Base-by-base conservation (phyloP, 2,329 filamentous ascomycete species). In the Xylaria sp. region DNA sequence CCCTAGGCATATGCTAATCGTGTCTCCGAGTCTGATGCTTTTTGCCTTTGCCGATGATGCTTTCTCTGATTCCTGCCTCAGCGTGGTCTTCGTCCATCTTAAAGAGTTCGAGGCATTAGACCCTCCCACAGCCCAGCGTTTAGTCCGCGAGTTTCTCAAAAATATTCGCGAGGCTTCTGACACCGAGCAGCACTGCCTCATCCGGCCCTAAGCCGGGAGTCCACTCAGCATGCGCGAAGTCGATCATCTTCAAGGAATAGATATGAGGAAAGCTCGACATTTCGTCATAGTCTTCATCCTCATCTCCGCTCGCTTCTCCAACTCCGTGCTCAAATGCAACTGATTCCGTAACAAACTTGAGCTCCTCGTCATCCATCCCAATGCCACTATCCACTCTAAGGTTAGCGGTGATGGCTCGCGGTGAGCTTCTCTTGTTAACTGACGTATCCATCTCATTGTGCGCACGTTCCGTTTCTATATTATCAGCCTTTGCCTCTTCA, bases 181-280 rank as follows among this genome's bases (percentile, higher is more conserved):
- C 87, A 0, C 94, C 94, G 39, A 82, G 82, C 36, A 97, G 82
- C 15, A 87, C 82, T 75, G 98, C 98, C 80, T 97, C 90, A 77
- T 99, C 96, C 0, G 92, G 90, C 0, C 95, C 95, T 73, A 91
- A 81, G 0, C 93, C 93, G 0, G 92, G 91, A 1, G 89, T 91
- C 90, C 91, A 98, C 56, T 84, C 81, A 11, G 96, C 96, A 79
- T 99, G 96, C 1, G 96, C 96, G 84, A 99, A 99, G 78, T 99
- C 96, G 73, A 99, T 99, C 69, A 99, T 85, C 76, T 95, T 96
- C 56, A 97, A 84, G 13, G 89, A 86, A 74, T 91, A 93, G 49
- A 97, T 87, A 73, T 90, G 72, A 68, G 66, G 76, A 31, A 71
- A 78, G 76, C 67, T 81, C 76, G 58, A 86, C 83, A 88, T 86